A percentile compares a stretch with the other conserved stretches of the same genome.
Conservation (phyloP, 2,329 filamentous ascomycete species). For the Cordyceps cateniannulata region DNA sequence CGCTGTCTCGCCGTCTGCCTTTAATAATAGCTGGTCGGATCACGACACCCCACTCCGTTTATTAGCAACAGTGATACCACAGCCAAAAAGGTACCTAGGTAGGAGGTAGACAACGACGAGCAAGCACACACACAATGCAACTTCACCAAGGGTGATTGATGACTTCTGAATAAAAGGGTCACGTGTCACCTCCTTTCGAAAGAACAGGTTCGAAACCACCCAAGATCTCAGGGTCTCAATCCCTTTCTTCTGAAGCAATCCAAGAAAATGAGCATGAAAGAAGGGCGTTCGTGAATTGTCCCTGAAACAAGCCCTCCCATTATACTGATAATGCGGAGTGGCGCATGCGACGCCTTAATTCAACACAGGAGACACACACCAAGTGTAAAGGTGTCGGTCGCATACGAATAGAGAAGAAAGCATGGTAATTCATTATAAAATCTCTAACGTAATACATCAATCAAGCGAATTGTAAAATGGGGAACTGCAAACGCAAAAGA, state of each 20-base stretch:
- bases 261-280: background rate
- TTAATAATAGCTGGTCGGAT: background rate
- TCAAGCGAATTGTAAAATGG: background rate
- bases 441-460: conserved; percentile 12
- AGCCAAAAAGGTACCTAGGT: too few relatives aligned
- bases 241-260: background rate
- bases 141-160: background rate
- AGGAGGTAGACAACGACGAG: background rate
- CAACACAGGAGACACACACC: background rate
- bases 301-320: background rate
- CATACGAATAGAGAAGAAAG: background rate
- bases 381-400: background rate
- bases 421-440: conserved; percentile 13
- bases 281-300: background rate
- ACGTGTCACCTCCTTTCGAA: background rate
- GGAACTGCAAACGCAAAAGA: background rate
- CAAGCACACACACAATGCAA: background rate
- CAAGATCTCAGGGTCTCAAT: background rate
- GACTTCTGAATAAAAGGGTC: background rate
- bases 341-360: background rate
- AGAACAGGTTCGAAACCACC: background rate
- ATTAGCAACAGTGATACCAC: background rate
- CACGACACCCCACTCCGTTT: background rate
- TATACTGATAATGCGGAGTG: background rate
- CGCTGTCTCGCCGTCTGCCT: background rate